Percentiles rank a stretch among this genome's conserved stretches.
These are phyloP conservation scores for Chytridiales sp. DNA, from an alignment of 371 early-diverging fungal genomes.

Conservation along the genomic window DNA sequence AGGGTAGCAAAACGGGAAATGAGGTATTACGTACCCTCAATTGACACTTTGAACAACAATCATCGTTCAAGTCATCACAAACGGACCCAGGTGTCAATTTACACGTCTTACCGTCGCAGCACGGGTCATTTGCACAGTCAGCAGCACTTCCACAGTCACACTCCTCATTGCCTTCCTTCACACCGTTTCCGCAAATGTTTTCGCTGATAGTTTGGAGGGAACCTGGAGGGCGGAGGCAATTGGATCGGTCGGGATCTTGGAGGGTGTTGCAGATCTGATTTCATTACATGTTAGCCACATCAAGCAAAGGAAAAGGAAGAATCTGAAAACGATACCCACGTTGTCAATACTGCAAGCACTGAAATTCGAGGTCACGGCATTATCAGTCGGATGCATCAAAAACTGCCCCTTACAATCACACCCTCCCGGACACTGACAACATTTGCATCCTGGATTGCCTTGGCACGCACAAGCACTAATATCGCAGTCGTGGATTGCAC, in stretches of 20 bases:
- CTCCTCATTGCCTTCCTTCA: conserved; percentile 81
- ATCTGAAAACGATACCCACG: conserved; percentile 38
- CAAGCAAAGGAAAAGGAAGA: background rate
- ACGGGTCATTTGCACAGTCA: conserved; percentile 70
- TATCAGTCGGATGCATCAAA: conserved; percentile 68
- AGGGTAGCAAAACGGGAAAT: background rate
- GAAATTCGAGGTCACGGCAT: conserved; percentile 63
- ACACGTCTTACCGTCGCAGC: conserved; percentile 83
- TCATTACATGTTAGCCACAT: conserved; percentile 22
- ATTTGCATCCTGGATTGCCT: conserved; percentile 51
- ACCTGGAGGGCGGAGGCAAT: conserved; percentile 45
- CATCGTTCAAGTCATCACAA: conserved; percentile 79
- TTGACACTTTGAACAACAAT: conserved; percentile 80
- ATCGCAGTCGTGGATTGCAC: conserved; percentile 71
- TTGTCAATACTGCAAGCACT: conserved; percentile 76
- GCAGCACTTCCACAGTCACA: conserved; percentile 86
- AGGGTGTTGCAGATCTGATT: conserved; percentile 31
- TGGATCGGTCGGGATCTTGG: conserved; percentile 1
- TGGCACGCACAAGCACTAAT: conserved; percentile 57
- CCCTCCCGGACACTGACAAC: conserved; percentile 64
- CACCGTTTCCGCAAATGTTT: conserved; percentile 92
- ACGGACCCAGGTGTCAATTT: conserved; percentile 72
- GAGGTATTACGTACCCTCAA: conserved; percentile 34
- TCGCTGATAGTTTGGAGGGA: conserved; percentile 44
- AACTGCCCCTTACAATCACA: conserved; percentile 81